A percentile compares a stretch with the other conserved stretches of the same genome.
Conservation (phyloP, 2,329 filamentous ascomycete species). For the Paramyrothecium roridum region DNA sequence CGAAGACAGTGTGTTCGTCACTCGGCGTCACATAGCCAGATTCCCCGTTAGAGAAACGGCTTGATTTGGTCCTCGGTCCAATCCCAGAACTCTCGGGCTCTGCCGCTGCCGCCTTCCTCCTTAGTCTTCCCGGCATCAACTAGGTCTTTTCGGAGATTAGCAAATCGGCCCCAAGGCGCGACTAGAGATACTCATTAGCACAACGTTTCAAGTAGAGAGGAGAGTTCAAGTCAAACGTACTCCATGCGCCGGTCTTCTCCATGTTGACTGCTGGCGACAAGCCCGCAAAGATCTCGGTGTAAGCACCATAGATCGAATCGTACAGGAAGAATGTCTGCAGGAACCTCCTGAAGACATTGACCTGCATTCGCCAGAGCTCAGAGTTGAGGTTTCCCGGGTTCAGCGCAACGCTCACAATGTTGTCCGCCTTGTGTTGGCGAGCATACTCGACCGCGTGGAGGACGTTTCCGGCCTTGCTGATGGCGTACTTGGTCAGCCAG, state of each 20-base stretch:
- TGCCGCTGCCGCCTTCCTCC: constrained; percentile 34
- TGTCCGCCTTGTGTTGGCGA: constrained; percentile 19
- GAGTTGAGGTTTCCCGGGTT: constrained; percentile 32
- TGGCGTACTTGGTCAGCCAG: constrained; percentile 20
- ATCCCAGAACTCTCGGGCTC: constrained; percentile 33
- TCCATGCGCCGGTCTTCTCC: constrained; percentile 30
- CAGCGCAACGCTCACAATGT: constrained; percentile 20
- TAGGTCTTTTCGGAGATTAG: constrained; percentile 28
- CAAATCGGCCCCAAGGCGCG: constrained; percentile 31
- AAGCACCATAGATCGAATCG: constrained; percentile 36
- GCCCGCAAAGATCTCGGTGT: constrained; percentile 45
- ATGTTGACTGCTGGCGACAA: constrained; percentile 38
- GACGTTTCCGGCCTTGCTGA: constrained; percentile 26
- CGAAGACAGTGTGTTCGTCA: too few relatives aligned
- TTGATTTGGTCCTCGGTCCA: constrained; percentile 37
- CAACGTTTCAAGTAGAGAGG: not conserved
- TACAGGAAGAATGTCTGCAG: not conserved
- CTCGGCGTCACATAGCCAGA: too few relatives aligned
- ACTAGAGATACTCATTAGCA: constrained; percentile 13
- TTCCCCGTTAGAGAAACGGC: constrained; percentile 10
- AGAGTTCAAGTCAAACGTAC: constrained; percentile 7
- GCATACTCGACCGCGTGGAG: constrained; percentile 26
- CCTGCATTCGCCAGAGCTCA: constrained; percentile 22
- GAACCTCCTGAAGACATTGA: constrained; percentile 9
- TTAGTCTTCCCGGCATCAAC: constrained; percentile 22